phyloP scores from a whole-genome alignment of 2,329 filamentous ascomycete species.

The Fusarium sp. region DNA sequence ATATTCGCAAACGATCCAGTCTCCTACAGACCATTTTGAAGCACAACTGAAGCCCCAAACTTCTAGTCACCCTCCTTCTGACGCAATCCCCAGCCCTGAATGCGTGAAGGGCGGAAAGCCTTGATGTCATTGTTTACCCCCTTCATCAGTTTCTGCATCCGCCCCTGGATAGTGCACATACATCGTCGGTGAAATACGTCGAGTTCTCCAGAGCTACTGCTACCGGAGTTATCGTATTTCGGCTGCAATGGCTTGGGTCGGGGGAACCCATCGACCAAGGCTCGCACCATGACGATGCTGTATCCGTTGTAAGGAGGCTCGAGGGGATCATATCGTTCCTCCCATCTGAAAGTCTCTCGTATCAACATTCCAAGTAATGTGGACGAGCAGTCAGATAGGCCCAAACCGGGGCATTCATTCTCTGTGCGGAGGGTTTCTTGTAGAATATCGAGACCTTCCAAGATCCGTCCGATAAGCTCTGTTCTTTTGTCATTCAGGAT shows the following conservation, averaged over 20 bases:
- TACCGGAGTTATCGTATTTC: rapidly evolving
- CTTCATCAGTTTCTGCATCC: neutral
- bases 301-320: neutral
- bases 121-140: rapidly evolving
- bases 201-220: rapidly evolving
- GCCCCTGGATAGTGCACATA: neutral
- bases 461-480: neutral
- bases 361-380: neutral
- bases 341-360: neutral
- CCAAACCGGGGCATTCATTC: neutral
- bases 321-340: rapidly evolving
- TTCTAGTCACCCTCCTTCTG: neutral
- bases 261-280: rapidly evolving
- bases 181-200: rapidly evolving
- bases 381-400: neutral
- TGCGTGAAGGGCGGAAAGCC: neutral
- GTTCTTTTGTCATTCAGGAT: rapidly evolving
- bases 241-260: neutral
- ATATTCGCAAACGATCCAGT: rapidly evolving
- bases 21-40: rapidly evolving
- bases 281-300: rapidly evolving
- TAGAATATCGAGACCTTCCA: rapidly evolving
- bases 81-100: neutral
- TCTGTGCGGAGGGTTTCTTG: rapidly evolving
- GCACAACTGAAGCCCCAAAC: rapidly evolving